phyloP scores from a whole-genome alignment of 1,284 basidiomycete genomes.

The Pterulicium gracile region DNA sequence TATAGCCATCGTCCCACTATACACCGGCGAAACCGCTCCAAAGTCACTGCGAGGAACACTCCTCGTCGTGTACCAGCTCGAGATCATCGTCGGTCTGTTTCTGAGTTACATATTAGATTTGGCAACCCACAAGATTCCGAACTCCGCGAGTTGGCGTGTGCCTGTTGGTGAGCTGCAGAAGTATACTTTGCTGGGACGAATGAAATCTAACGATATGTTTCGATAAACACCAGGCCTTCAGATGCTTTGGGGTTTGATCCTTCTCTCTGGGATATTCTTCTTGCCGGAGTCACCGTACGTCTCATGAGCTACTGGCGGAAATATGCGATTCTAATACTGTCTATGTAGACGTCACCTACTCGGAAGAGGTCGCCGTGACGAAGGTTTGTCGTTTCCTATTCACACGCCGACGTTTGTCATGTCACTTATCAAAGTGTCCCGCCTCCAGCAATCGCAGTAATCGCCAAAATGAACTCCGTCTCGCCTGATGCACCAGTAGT shows the following conservation, averaged over 20 bases:
- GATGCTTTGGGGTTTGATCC: conserved; percentile 53
- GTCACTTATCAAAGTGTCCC: too few species aligned
- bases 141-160: conserved; percentile 61
- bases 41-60: conserved; percentile 66
- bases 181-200: too few species aligned
- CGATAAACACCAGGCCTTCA: too few species aligned
- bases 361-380: conserved; percentile 36
- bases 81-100: conserved; percentile 70
- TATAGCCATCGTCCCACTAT: conserved; percentile 66
- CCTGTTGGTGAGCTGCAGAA: conserved; percentile 43
- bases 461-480: conserved; percentile 58
- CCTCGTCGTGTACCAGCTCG: conserved; percentile 67
- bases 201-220: too few species aligned
- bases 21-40: conserved; percentile 73
- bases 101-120: conserved; percentile 63
- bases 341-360: conserved; percentile 50
- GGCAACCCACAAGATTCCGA: conserved; percentile 48
- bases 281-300: conserved; percentile 73
- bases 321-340: not conserved
- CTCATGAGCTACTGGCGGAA: too few species aligned
- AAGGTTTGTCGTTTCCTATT: conserved; percentile 14
- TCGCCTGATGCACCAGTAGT: conserved; percentile 52
- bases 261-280: conserved; percentile 63
- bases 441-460: conserved; percentile 42
- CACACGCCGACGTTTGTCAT: not conserved